Evolutionary conservation across 2,329 filamentous ascomycete species (phyloP), one percentile per base, ranked within the genome.

Genomic region (Sarocladium oryzae): DNA sequence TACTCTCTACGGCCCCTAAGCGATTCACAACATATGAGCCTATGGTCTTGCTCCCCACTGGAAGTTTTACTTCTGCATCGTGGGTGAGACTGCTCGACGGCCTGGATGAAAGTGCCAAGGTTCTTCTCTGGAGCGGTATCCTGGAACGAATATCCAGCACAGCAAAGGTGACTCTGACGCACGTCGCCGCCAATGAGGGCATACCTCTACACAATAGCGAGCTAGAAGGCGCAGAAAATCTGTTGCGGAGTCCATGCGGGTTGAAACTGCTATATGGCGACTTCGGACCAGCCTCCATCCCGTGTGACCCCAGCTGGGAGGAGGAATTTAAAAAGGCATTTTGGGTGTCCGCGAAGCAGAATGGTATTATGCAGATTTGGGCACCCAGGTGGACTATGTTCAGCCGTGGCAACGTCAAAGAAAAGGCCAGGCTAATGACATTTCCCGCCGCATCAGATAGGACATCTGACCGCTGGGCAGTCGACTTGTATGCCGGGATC

Each of bases 341-440:
- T 55, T 97, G 92, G 92, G 86, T 87, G 1, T 79, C 76, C 11
- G 84, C 86, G 4, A 81, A 77, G 50, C 90, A 96, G 64, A 88
- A 89, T 61, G 86, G 85, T 2, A 86, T 97, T 53, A 69, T 73
- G 32, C 92, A 97, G 70, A 84, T 79, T 2, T 97, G 91, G 91
- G 87, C 90, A 1, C 92, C 92, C 13, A 69, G 84, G 1, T 91
- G 89, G 75, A 95, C 90, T 23, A 96, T 96, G 91, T 97, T 97
- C 66, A 90, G 86, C 55, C 80, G 90, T 1, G 91, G 92, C 3
- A 97, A 96, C 66, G 75, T 96, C 53, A 86, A 84, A 49, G 92
- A 97, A 68, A 97, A 96, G 65, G 83, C 86, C 1, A 75, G 92
- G 11, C 68, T 96, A 1, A 67, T 95, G 4, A 64, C 61, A 0